Evolutionary conservation across 1,284 basidiomycete genomes (phyloP).

Genomic region (Puccinia horiana): DNA sequence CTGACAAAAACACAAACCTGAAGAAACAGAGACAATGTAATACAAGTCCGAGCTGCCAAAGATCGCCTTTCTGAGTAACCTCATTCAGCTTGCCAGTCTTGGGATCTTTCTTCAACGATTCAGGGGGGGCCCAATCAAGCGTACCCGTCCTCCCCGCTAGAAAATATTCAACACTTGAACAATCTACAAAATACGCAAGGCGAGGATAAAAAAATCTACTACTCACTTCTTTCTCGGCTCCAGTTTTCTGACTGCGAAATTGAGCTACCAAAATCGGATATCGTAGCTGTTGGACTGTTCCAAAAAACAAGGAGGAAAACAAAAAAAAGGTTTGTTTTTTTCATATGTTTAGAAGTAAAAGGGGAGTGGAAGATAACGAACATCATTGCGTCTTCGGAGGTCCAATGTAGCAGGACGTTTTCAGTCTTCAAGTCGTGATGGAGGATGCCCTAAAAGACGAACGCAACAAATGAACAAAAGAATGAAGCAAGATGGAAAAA

Average conservation of each 20-base stretch:
- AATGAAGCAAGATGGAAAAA: background rate
- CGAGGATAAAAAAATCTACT: conserved; percentile 65
- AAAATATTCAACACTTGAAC: too few relatives aligned
- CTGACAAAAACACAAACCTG: conserved; percentile 47
- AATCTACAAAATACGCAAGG: background rate
- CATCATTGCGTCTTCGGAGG: conserved; percentile 76
- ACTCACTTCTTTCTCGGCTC: conserved; percentile 51
- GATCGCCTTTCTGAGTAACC: conserved; percentile 73
- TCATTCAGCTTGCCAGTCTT: conserved; percentile 67
- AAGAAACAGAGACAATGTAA: conserved; percentile 88
- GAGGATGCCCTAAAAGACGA: conserved; percentile 62
- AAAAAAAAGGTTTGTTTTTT: background rate
- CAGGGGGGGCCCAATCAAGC: conserved; percentile 73
- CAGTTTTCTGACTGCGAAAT: conserved; percentile 54
- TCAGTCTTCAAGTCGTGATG: conserved; percentile 91
- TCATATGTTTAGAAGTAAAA: background rate
- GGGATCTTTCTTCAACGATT: conserved; percentile 66
- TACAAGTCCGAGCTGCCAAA: conserved; percentile 75
- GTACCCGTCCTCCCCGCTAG: conserved; percentile 86
- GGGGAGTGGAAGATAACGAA: conserved; percentile 54
- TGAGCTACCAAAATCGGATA: conserved; percentile 92
- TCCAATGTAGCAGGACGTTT: conserved; percentile 87
- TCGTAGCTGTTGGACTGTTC: conserved; percentile 69
- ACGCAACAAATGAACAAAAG: background rate
- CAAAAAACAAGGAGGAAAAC: conserved; percentile 17